Evolutionary conservation across 2,329 filamentous ascomycete genomes (phyloP).

Genomic region (Diaporthe vexans): DNA sequence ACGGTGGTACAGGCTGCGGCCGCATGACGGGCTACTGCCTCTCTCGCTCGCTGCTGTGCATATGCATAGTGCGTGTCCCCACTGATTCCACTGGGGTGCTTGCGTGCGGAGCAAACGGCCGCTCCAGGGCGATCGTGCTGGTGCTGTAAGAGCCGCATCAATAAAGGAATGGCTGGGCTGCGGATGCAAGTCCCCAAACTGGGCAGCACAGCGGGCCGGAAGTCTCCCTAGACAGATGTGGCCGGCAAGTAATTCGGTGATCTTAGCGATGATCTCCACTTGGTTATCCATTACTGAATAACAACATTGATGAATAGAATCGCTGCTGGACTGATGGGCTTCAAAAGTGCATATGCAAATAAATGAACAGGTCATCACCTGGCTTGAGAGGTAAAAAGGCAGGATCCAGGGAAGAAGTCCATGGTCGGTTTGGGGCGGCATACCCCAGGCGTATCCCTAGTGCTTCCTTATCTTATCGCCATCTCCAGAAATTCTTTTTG

Average conservation of each 20-base stretch:
- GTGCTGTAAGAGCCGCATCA: conserved; percentile 39
- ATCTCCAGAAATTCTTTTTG: conserved; percentile 34
- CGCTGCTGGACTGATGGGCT: background rate
- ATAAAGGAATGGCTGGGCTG: conserved; percentile 39
- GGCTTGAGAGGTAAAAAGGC: background rate
- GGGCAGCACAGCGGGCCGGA: conserved; percentile 1
- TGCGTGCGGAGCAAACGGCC: conserved; percentile 27
- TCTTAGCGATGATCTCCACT: background rate
- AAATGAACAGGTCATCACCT: background rate
- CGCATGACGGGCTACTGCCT: conserved; percentile 32
- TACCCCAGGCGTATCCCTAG: conserved; percentile 26
- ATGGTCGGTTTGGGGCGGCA: no score
- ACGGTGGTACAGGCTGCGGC: conserved; percentile 34
- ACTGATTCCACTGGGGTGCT: conserved; percentile 28
- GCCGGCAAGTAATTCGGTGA: background rate
- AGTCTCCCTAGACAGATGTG: background rate
- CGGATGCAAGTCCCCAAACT: conserved; percentile 3
- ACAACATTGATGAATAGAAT: no score
- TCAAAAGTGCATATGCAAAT: background rate
- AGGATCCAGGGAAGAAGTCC: background rate
- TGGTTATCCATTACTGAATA: background rate
- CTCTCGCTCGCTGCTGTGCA: conserved; percentile 1
- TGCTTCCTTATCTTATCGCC: conserved; percentile 39
- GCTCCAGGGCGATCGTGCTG: background rate
- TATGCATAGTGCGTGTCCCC: conserved; percentile 15